Evolutionary conservation across 345 rosid genomes (phyloP), one percentile per base, ranked within the genome.

Genomic region (Excoecaria cochinchinensis): DNA sequence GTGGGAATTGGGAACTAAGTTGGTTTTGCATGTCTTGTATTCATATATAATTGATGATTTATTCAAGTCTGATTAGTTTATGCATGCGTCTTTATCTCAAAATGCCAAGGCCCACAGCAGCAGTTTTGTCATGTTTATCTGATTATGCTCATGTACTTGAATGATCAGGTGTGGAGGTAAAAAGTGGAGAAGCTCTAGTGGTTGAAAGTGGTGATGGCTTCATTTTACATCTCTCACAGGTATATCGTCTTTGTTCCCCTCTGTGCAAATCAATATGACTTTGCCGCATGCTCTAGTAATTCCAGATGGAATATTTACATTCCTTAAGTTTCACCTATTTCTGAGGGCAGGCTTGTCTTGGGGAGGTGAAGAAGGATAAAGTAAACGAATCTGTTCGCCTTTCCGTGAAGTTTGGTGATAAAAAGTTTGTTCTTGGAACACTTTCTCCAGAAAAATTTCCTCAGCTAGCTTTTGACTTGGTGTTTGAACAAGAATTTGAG

Each of bases 161-260:
- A 56, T 78, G 36, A 69, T 8, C 79, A 91, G 97, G 94, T 84
- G 85, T 82, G 80, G 97, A 91, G 78, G 89, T 90, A 40, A 87
- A 84, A 85, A 72, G 77, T 80, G 89, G 91, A 8, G 71, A 38
- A 50, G 38, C 84, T 9, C 77, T 83, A 16, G 22, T 3, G 50
- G 87, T 88, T 50, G 73, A 75, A 39, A 84, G 87, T 64, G 84
- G 83, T 7, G 74, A 19, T 63, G 75, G 62, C 9, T 78, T 66
- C 80, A 14, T 87, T 25, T 48, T 90, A 77, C 97, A 88, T 83
- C 84, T 89, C 74, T 91, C 94, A 47, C 92, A 80, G 90, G 97
- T 91, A 62, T 31, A 69, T 10, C 53, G 17, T 38, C 44, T 14
- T 42, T n/a, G 50, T 13, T 38, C 19, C 1, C 4, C 2, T 17